Conservation (phyloP, 2,329 filamentous ascomycete species). For the Botrytis porri region DNA sequence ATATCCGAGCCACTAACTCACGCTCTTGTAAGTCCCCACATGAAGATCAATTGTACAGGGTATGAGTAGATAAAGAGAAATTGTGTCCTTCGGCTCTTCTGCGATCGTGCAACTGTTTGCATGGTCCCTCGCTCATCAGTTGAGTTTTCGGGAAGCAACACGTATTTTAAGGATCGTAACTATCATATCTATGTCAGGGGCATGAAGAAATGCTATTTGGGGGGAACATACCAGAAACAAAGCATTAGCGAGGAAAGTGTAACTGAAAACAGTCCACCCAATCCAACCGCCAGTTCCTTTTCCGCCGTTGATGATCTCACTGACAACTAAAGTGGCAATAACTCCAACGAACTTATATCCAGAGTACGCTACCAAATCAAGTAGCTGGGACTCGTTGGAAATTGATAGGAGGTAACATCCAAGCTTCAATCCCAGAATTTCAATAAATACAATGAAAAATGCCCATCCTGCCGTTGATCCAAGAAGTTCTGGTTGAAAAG, state of each 20-base stretch:
- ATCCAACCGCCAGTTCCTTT: conserved; percentile 83
- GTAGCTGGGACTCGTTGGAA: conserved; percentile 86
- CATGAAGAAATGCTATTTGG: background rate
- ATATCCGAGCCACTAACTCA: conserved; percentile 19
- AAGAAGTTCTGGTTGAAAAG: conserved; percentile 91
- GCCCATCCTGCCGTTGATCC: conserved; percentile 79
- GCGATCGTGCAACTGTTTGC: conserved; percentile 74
- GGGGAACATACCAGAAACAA: conserved; percentile 77
- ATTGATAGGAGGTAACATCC: conserved; percentile 93
- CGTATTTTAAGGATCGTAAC: conserved; percentile 94
- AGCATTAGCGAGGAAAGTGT: conserved; percentile 91
- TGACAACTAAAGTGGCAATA: conserved; percentile 79
- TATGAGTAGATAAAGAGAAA: conserved; percentile 95
- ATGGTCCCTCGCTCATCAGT: conserved; percentile 58
- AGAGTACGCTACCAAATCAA: conserved; percentile 92
- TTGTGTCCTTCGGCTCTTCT: conserved; percentile 83
- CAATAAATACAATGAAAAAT: conserved; percentile 76
- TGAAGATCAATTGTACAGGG: conserved; percentile 88
- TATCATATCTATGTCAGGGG: conserved; percentile 40
- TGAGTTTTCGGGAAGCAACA: conserved; percentile 81
- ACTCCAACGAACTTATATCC: conserved; percentile 99
- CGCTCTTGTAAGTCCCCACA: conserved; percentile 69
- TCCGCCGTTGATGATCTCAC: conserved; percentile 74
- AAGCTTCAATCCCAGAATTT: conserved; percentile 86
- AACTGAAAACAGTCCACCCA: conserved; percentile 84